Conservation (phyloP, 768 basidiomycete species). For the Pisolithus orientalis region DNA sequence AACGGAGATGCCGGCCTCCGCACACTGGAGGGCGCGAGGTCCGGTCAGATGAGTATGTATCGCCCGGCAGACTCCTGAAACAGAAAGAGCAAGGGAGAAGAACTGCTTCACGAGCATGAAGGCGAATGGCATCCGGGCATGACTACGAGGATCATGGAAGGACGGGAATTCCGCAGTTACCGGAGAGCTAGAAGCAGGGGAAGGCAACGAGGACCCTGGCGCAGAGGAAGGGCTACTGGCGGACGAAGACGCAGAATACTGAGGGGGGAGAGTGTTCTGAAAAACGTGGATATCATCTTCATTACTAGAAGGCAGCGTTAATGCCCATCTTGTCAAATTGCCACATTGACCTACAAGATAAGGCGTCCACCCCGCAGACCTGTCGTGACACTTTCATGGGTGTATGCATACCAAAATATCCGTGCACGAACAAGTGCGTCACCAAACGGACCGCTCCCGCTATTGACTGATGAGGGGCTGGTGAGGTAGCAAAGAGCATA, state of each 20-base stretch:
- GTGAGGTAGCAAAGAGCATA: constrained; percentile 64
- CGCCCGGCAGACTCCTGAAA: constrained; percentile 71
- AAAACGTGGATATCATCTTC: constrained; percentile 75
- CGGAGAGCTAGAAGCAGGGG: constrained; percentile 22
- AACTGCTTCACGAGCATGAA: constrained; percentile 53
- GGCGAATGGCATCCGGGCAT: constrained; percentile 32
- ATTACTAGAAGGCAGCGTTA: constrained; percentile 36
- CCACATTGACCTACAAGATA: constrained; percentile 51
- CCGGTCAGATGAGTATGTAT: constrained; percentile 80
- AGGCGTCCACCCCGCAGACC: constrained; percentile 83
- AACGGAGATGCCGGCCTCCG: constrained; percentile 44
- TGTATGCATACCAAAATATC: constrained; percentile 86
- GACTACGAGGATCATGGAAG: constrained; percentile 15
- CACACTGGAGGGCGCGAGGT: constrained; percentile 56
- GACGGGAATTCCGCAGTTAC: constrained; percentile 17
- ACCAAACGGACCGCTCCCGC: constrained; percentile 49
- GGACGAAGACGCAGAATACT: constrained; percentile 25
- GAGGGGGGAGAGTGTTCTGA: constrained; percentile 52
- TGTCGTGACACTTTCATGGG: constrained; percentile 77
- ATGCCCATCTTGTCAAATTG: neutral
- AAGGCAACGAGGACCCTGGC: constrained; percentile 26
- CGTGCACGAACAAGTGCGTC: constrained; percentile 62
- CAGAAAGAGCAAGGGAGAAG: constrained; percentile 64
- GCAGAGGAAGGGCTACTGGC: constrained; percentile 28
- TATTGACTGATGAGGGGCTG: constrained; percentile 37